Evolutionary conservation across 2,329 filamentous ascomycete genomes (phyloP), one percentile per base, ranked within the genome.

Genomic region (Talaromyces sp.): DNA sequence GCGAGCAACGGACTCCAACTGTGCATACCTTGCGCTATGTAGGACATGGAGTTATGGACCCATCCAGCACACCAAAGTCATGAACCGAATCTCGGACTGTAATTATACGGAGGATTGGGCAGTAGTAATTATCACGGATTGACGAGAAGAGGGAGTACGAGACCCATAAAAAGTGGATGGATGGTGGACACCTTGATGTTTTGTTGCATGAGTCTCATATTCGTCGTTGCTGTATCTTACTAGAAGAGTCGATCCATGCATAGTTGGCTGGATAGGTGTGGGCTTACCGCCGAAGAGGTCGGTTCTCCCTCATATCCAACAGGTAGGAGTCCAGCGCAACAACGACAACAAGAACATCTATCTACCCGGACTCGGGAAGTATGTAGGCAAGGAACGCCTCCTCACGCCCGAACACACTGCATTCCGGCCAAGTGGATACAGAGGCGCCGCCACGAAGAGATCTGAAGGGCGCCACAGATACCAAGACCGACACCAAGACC

Each of bases 111-210:
- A 16, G 35, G 9, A 40, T 5, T 18, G 3, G 5, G 2, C 16
- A 40, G 39, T 40, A 16, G 42, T 44, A 23, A 6, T 42, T 50
- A 50, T 50, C 46, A 50, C 14, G 46, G 42, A 50, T 50, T 54
- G 50, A 37, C 50, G 48, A 33, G 16, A 23, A 54, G 18, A 35
- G 28, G 28, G 50, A 54, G 50, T 37, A 54, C 50, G 50, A 35
- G 58, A 28, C 58, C 58, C 58, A 60, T 60, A 60, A 60, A 59
- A 58, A 33, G 57, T 59, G 57, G 57, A 18, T 59, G 42, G 37
- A 33, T 28, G 37, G 28, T 56, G 54, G 54, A 39, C 52, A 56
- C 54, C 21, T 58, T 58, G 56, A 35, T 46, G 40, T 46, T 31
- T 56, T 58, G 39, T 46, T 58, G 40, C 39, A 58, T 57, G 18